phyloP scores from a whole-genome alignment of 108 stramenopile genomes.

The Phaeodactylum tricornutum region DNA sequence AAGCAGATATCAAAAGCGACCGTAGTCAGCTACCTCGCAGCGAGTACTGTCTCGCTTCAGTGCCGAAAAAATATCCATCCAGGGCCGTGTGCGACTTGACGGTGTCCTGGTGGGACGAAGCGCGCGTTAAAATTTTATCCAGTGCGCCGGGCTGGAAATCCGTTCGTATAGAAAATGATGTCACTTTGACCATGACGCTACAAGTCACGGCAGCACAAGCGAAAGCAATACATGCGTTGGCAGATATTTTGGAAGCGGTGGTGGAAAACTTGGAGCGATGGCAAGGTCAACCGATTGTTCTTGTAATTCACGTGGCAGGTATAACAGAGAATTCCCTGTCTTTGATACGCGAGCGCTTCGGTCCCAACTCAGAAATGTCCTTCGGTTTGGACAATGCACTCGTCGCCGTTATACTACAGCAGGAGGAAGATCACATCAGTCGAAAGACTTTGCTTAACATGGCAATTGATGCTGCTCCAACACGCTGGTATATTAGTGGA shows the following conservation, averaged over 20 bases:
- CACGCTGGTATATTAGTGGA: slow-evolving; percentile 71
- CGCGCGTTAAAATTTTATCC: slow-evolving; percentile 23
- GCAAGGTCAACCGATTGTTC: slow-evolving; percentile 63
- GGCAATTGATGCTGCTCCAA: slow-evolving; percentile 68
- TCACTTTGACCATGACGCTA: slow-evolving; percentile 65
- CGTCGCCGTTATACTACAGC: slow-evolving; percentile 35
- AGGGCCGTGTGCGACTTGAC: slow-evolving; percentile 23
- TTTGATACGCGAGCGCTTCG: slow-evolving; percentile 18
- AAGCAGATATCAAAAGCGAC: slow-evolving; percentile 11
- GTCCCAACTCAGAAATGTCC: slow-evolving; percentile 19
- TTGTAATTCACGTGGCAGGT: slow-evolving; percentile 50
- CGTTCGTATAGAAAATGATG: slow-evolving; percentile 42
- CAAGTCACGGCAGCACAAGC: slow-evolving; percentile 50
- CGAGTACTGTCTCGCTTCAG: slow-evolving; percentile 31
- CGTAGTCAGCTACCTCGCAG: slow-evolving; percentile 29
- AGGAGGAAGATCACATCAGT: slow-evolving; percentile 29
- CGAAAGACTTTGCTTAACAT: slow-evolving; percentile 80
- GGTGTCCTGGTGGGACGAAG: slow-evolving; percentile 35
- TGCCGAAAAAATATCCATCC: slow-evolving; percentile 14
- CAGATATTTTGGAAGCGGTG: slow-evolving; percentile 33
- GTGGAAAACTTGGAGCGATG: slow-evolving; percentile 59
- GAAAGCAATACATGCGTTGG: slow-evolving; percentile 22
- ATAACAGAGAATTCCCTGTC: slow-evolving; percentile 10
- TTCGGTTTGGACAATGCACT: slow-evolving; percentile 35
- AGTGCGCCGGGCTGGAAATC: slow-evolving; percentile 32